Evolutionary conservation across 176 grass and related monocot genomes (phyloP).

Genomic region (Ensete glaucum): DNA sequence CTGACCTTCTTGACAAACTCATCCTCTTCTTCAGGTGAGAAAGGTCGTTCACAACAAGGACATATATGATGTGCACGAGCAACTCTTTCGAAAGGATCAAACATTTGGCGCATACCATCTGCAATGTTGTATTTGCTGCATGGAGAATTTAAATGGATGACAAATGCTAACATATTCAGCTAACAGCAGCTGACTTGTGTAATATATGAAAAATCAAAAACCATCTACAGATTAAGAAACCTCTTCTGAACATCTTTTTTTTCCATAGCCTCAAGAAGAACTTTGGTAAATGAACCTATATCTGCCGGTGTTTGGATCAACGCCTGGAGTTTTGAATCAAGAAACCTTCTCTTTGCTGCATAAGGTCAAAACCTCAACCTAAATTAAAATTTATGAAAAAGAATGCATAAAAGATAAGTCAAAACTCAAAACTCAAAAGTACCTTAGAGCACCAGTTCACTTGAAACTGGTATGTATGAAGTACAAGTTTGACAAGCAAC

Average conservation of each 20-base stretch:
- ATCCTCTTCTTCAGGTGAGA: slow-evolving; percentile 86
- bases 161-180: background rate
- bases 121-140: slow-evolving; percentile 53
- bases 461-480: too few species aligned
- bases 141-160: slow-evolving; percentile 16
- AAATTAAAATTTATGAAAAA: background rate
- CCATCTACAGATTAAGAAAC: slow-evolving; percentile 17
- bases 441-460: too few species aligned
- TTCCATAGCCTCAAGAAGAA: slow-evolving; percentile 62
- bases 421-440: background rate
- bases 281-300: slow-evolving; percentile 51
- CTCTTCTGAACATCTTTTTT: slow-evolving; percentile 85
- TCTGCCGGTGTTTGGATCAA: slow-evolving; percentile 36
- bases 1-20: slow-evolving; percentile 69
- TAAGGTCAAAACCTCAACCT: background rate
- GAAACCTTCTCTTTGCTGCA: slow-evolving; percentile 60
- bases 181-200: too few species aligned
- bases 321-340: slow-evolving; percentile 60
- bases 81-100: slow-evolving; percentile 70
- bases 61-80: slow-evolving; percentile 72
- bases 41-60: slow-evolving; percentile 81
- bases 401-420: background rate
- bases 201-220: background rate
- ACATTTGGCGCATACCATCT: slow-evolving; percentile 80
- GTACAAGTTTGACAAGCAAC: too few species aligned